Evolutionary conservation across 305 asterid species (phyloP).

Genomic region (Plantago lanceolata): DNA sequence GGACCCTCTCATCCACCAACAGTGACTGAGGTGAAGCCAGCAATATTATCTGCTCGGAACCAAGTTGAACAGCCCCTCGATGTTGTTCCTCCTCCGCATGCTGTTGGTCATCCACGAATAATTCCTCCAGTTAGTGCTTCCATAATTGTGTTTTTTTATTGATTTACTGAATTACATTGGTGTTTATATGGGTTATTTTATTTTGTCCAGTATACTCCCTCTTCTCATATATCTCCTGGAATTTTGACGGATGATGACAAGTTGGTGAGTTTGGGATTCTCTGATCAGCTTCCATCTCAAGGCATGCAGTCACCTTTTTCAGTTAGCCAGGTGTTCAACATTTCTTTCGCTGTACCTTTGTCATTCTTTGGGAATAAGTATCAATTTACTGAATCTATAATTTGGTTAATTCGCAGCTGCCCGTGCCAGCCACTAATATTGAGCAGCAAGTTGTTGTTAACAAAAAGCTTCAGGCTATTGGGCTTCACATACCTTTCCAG

Average conservation of each 20-base stretch:
- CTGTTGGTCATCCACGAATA: constrained; percentile 64
- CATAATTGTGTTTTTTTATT: constrained; percentile 6
- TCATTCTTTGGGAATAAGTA: constrained; percentile 7
- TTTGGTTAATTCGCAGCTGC: constrained; percentile 47
- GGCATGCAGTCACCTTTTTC: constrained; percentile 61
- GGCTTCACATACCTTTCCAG: constrained; percentile 81
- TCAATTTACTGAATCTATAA: constrained; percentile 18
- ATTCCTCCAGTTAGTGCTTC: constrained; percentile 59
- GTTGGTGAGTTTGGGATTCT: constrained; percentile 60
- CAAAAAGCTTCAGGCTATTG: constrained; percentile 63
- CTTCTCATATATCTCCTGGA: constrained; percentile 71
- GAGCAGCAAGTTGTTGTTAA: constrained; percentile 90
- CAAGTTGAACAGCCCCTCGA: constrained; percentile 79
- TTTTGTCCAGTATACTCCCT: constrained; percentile 56
- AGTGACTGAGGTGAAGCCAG: constrained; percentile 62
- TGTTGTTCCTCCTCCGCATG: constrained; percentile 50
- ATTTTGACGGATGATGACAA: constrained; percentile 70
- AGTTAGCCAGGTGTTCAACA: constrained; percentile 57
- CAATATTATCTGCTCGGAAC: constrained; percentile 55
- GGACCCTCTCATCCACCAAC: constrained; percentile 66
- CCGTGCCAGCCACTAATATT: constrained; percentile 67
- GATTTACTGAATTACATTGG: neutral
- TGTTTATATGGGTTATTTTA: neutral
- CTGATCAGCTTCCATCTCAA: constrained; percentile 82
- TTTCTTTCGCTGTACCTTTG: constrained; percentile 19